Percentiles rank a stretch among this genome's conserved stretches.
Conservation (phyloP, 106 monocot species). For the Narthecium ossifragum region DNA sequence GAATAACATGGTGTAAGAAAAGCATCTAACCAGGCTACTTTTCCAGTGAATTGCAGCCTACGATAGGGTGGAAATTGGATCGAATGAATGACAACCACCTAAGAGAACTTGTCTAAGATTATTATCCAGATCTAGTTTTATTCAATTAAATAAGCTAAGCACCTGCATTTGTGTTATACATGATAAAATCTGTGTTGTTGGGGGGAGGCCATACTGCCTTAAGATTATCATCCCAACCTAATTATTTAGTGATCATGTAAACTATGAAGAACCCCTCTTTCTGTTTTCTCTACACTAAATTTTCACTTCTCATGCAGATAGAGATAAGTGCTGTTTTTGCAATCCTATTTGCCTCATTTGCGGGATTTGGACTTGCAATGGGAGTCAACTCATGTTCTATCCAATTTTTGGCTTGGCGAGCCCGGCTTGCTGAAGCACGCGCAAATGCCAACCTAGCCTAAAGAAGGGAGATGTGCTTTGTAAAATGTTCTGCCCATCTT, state of each 20-base stretch:
- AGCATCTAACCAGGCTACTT: too few species aligned
- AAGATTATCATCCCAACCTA: background rate
- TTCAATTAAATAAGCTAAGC: background rate
- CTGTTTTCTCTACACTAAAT: background rate
- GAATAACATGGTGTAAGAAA: too few species aligned
- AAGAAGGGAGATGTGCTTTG: too few species aligned
- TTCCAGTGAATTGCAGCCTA: too few species aligned
- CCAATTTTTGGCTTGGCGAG: conserved; percentile 24
- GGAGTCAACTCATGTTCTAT: conserved; percentile 21
- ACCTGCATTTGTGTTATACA: background rate
- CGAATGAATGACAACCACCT: too few species aligned
- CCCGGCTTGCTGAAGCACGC: conserved; percentile 11
- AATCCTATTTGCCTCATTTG: conserved; percentile 26
- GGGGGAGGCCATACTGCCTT: too few species aligned
- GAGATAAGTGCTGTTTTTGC: conserved; percentile 24
- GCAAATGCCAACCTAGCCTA: conserved; percentile 11
- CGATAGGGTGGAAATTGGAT: too few species aligned
- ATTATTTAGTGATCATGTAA: background rate
- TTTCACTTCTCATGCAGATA: conserved; percentile 19
- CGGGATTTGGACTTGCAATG: conserved; percentile 29
- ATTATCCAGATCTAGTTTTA: background rate
- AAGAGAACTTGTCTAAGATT: too few species aligned
- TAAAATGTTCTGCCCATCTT: too few species aligned
- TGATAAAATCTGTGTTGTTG: background rate
- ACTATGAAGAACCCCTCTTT: background rate